Evolutionary conservation across 106 monocot genomes (phyloP).

Genomic region (Dendrobium officinale): DNA sequence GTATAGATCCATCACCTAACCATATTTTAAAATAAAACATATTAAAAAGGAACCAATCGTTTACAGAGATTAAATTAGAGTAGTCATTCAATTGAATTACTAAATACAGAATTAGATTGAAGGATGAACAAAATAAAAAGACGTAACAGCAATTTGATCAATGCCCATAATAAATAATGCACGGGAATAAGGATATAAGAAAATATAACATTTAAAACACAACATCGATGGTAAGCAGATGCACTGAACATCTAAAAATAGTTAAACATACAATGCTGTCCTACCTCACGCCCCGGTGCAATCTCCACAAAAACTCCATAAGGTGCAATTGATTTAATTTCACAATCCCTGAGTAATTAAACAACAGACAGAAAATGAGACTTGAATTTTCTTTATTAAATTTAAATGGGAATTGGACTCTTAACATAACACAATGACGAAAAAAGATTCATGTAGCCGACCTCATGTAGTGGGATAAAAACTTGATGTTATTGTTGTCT

Average conservation of each 20-base stretch:
- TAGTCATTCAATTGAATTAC: not conserved
- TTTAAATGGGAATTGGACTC: too few species aligned
- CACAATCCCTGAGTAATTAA: slow-evolving; percentile 59
- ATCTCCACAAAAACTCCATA: slow-evolving; percentile 98
- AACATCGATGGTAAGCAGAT: not conserved
- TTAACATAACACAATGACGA: too few species aligned
- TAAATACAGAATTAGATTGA: not conserved
- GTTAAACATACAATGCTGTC: not conserved
- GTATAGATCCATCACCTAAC: not conserved
- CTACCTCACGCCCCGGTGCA: slow-evolving; percentile 94
- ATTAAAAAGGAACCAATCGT: not conserved
- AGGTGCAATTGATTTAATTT: slow-evolving; percentile 79
- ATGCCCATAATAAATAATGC: not conserved
- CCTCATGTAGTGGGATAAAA: too few species aligned
- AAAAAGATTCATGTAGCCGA: too few species aligned
- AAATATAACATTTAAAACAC: not conserved
- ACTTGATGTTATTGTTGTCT: too few species aligned
- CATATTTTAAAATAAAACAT: not conserved
- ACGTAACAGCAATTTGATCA: not conserved
- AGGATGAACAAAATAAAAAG: not conserved
- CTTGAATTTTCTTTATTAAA: not conserved
- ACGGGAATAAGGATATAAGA: not conserved
- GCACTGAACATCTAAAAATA: not conserved
- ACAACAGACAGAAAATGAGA: slow-evolving; percentile 4
- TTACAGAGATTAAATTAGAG: not conserved